Evolutionary conservation across 1,284 basidiomycete genomes (phyloP).

Genomic region (Pseudozyma sp.): DNA sequence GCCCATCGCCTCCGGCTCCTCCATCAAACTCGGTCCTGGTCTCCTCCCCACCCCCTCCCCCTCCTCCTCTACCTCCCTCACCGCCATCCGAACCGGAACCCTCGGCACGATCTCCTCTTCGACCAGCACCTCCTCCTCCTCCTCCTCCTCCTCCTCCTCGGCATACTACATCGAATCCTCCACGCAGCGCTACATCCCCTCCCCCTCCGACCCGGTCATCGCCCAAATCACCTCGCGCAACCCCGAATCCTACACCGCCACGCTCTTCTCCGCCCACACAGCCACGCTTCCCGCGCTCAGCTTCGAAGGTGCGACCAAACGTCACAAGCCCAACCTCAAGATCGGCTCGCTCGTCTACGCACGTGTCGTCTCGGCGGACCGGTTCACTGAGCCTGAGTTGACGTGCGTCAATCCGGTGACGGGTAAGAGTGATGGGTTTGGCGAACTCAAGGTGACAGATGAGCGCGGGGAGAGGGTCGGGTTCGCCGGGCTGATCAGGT

Average conservation of each 20-base stretch:
- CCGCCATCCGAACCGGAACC: constrained; percentile 47
- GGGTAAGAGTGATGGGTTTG: constrained; percentile 62
- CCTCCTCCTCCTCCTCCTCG: constrained; percentile 2
- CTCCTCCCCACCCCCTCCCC: constrained; percentile 38
- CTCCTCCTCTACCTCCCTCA: constrained; percentile 22
- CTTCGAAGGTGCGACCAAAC: constrained; percentile 67
- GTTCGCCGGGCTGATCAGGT: constrained; percentile 39
- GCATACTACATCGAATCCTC: constrained; percentile 59
- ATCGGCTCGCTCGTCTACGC: constrained; percentile 65
- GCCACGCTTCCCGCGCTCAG: constrained; percentile 61
- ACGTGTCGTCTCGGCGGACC: constrained; percentile 49
- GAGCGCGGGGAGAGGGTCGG: constrained; percentile 37
- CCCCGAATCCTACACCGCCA: constrained; percentile 59
- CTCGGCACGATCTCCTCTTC: constrained; percentile 40
- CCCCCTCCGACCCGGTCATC: constrained; percentile 56
- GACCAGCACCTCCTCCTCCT: not conserved
- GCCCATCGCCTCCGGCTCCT: constrained; percentile 15
- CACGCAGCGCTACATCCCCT: constrained; percentile 53
- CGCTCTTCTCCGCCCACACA: constrained; percentile 56
- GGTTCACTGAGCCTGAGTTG: constrained; percentile 63
- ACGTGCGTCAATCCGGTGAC: constrained; percentile 63
- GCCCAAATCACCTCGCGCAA: constrained; percentile 62
- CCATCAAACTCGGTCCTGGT: constrained; percentile 57
- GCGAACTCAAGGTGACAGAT: constrained; percentile 58
- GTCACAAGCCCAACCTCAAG: constrained; percentile 64